Conservation (phyloP, 2,329 filamentous ascomycete genomes). For the Albophoma yamanashiensis region DNA sequence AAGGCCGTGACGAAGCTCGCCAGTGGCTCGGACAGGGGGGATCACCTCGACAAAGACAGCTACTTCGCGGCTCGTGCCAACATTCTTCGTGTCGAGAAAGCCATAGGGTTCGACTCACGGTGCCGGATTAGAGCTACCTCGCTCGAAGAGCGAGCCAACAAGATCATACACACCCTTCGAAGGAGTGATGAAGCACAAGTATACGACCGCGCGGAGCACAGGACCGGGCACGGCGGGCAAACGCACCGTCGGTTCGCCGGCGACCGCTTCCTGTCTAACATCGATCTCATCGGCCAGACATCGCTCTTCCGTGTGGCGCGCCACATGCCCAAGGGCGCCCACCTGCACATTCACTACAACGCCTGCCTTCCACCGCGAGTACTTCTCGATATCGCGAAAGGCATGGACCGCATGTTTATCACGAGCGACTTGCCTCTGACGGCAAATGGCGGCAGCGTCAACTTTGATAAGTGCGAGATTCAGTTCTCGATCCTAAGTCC, state of each 20-base stretch:
- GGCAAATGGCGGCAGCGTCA: conserved; percentile 23
- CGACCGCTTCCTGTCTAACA: conserved; percentile 49
- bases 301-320: conserved; percentile 44
- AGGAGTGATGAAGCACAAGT: conserved; percentile 22
- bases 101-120: conserved; percentile 28
- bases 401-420: conserved; percentile 57
- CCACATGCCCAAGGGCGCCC: conserved; percentile 58
- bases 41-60: conserved; percentile 3
- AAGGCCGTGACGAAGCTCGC: background rate
- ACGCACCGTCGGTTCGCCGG: conserved; percentile 33
- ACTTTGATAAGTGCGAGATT: conserved; percentile 46
- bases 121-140: conserved; percentile 20
- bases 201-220: conserved; percentile 20
- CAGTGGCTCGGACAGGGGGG: background rate
- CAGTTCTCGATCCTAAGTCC: conserved; percentile 44
- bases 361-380: conserved; percentile 54
- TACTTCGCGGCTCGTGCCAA: conserved; percentile 21
- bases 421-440: conserved; percentile 43
- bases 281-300: conserved; percentile 42
- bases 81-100: conserved; percentile 20
- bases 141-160: conserved; percentile 26
- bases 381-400: conserved; percentile 44
- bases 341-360: conserved; percentile 71
- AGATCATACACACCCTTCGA: conserved; percentile 27
- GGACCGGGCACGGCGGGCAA: conserved; percentile 30